Percentiles rank a stretch among this genome's conserved stretches.
phyloP scores from a whole-genome alignment of 2,329 filamentous ascomycete genomes.

The Teratosphaeria nubilosa region DNA sequence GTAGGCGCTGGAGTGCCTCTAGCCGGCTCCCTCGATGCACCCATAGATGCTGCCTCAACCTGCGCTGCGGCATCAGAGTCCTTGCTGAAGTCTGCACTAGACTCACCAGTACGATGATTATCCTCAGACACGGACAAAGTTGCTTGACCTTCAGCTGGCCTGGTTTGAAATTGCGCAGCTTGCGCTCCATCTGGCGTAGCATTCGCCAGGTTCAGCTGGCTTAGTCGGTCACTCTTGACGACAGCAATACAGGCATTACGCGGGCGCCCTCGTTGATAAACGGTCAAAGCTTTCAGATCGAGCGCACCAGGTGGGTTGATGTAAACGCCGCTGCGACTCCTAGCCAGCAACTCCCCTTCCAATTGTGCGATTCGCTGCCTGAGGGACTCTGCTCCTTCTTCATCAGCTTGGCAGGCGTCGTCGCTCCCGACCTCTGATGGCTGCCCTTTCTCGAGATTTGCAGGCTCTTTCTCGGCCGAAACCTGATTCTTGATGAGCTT shows the following conservation, averaged over 20 bases:
- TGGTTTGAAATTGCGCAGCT: too few species aligned
- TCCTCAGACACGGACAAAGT: neutral
- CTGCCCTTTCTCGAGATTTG: neutral
- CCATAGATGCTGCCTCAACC: too few species aligned
- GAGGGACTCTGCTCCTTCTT: neutral
- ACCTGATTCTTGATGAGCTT: neutral
- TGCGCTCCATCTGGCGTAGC: neutral
- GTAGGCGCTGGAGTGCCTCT: too few species aligned
- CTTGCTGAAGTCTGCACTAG: too few species aligned
- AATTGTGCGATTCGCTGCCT: constrained; percentile 3
- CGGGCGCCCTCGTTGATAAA: constrained; percentile 27
- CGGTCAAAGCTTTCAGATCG: constrained; percentile 14
- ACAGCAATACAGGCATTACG: constrained; percentile 34
- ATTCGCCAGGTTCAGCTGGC: constrained; percentile 28
- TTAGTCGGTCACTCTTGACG: constrained; percentile 29
- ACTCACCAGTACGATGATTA: neutral
- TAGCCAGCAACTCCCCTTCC: constrained; percentile 22
- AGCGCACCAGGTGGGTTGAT: constrained; percentile 36
- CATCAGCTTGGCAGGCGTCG: neutral
- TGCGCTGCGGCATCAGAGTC: too few species aligned
- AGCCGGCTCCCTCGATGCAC: too few species aligned
- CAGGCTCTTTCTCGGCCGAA: neutral
- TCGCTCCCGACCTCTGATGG: neutral
- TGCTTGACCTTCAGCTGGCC: neutral
- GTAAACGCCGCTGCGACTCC: constrained; percentile 30